These are phyloP conservation scores for Globisporangium sylvaticum DNA, from an alignment of 352 stramenopile species.

Conservation along the genomic window DNA sequence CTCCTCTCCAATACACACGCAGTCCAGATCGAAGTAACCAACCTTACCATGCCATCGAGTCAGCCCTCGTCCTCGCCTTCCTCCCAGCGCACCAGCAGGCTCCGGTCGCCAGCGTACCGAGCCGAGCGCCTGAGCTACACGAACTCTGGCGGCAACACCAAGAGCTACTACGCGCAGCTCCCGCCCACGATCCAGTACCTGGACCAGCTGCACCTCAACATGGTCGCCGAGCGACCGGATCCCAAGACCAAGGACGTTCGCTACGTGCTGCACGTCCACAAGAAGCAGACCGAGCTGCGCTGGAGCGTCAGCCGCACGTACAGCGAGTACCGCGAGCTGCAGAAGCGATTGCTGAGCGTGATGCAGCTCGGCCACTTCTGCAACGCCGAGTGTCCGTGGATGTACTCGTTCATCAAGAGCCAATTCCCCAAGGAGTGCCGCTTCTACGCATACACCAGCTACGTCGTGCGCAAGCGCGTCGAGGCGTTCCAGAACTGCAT, in stretches of 20 bases:
- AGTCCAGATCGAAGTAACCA: too few species aligned
- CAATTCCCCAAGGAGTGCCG: conserved; percentile 32
- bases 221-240: background rate
- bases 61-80: background rate
- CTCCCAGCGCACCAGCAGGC: background rate
- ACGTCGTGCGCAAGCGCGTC: conserved; percentile 26
- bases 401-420: conserved; percentile 43
- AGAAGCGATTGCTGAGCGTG: conserved; percentile 25
- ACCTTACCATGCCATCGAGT: background rate
- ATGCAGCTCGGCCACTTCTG: conserved; percentile 59
- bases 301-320: conserved; percentile 2
- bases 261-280: conserved; percentile 2
- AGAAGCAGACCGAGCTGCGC: background rate
- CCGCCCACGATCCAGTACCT: conserved; percentile 2
- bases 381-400: conserved; percentile 42
- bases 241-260: background rate
- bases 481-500: conserved; percentile 36
- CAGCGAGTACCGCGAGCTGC: conserved; percentile 36
- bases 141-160: background rate
- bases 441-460: conserved; percentile 17
- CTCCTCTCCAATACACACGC: too few species aligned
- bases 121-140: conserved; percentile 2
- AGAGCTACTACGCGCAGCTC: background rate
- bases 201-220: background rate
- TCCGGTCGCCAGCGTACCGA: conserved; percentile 1